phyloP scores from a whole-genome alignment of 2,329 filamentous ascomycete genomes.

The Leptographium lundbergii region DNA sequence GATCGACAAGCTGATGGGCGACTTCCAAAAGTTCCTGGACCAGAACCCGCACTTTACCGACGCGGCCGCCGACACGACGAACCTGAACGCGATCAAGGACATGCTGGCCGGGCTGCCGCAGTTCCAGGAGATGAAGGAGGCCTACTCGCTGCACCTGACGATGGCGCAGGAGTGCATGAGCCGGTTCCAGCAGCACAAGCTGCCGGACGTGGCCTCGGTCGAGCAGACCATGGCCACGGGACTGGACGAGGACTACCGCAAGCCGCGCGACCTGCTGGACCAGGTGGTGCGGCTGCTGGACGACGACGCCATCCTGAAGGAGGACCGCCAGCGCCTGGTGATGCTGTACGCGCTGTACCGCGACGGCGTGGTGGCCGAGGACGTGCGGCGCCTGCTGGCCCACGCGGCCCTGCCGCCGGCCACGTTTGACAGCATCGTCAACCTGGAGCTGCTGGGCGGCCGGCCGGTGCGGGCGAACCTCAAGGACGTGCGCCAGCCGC shows the following conservation, averaged over 20 bases:
- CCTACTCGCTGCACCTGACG: conserved; percentile 83
- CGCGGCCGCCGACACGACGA: conserved; percentile 54
- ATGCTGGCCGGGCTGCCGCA: conserved; percentile 93
- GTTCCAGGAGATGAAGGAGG: conserved; percentile 90
- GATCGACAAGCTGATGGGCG: conserved; percentile 80
- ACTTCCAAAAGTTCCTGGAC: conserved; percentile 84
- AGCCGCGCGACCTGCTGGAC: conserved; percentile 79
- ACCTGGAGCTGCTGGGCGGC: conserved; percentile 71
- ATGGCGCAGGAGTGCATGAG: conserved; percentile 99
- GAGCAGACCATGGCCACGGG: conserved; percentile 90
- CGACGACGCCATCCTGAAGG: conserved; percentile 57
- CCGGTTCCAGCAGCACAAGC: conserved; percentile 71
- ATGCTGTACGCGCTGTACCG: conserved; percentile 77
- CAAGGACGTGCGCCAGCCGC: conserved; percentile 60
- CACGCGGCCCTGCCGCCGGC: conserved; percentile 68
- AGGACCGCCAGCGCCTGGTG: conserved; percentile 74
- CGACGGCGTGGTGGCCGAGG: conserved; percentile 71
- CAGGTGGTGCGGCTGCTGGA: conserved; percentile 81
- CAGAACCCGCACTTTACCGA: conserved; percentile 89
- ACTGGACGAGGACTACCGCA: conserved; percentile 81
- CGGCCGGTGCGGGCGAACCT: conserved; percentile 48
- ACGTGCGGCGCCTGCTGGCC: conserved; percentile 70
- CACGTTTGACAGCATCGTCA: conserved; percentile 61
- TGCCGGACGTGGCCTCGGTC: conserved; percentile 73
- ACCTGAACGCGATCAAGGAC: conserved; percentile 83